phyloP scores from a whole-genome alignment of 768 basidiomycete species.

The Tulasnella calospora region DNA sequence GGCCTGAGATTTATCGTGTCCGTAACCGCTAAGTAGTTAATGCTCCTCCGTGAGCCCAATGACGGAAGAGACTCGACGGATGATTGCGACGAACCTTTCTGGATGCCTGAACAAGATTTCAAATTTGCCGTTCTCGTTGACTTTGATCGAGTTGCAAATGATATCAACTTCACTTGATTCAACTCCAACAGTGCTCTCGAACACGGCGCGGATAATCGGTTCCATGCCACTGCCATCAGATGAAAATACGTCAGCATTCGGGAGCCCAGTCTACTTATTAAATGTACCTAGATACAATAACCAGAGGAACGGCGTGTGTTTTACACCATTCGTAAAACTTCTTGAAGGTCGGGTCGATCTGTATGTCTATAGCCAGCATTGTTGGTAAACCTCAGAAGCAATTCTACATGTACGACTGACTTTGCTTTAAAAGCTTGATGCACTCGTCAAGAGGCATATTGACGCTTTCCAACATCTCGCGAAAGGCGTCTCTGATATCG shows the following conservation, averaged over 20 bases:
- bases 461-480: constrained; percentile 79
- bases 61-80: too few species aligned
- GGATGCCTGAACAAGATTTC: constrained; percentile 85
- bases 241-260: neutral
- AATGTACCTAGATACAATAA: constrained; percentile 83
- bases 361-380: constrained; percentile 55
- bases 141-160: constrained; percentile 83
- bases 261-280: neutral
- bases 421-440: constrained; percentile 64
- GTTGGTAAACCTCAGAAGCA: neutral
- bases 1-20: constrained; percentile 94
- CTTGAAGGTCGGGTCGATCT: constrained; percentile 83
- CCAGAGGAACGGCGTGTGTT: constrained; percentile 71
- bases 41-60: neutral
- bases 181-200: constrained; percentile 75
- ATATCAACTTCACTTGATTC: constrained; percentile 75
- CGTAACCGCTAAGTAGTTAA: constrained; percentile 56
- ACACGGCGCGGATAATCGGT: constrained; percentile 84
- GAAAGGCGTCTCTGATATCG: constrained; percentile 70
- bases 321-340: constrained; percentile 84
- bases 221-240: constrained; percentile 70
- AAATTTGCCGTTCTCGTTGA: constrained; percentile 65
- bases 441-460: constrained; percentile 73
- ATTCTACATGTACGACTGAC: constrained; percentile 41
- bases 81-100: constrained; percentile 52